Conservation (phyloP, 352 stramenopile species). For the Elongisporangium anandrum region DNA sequence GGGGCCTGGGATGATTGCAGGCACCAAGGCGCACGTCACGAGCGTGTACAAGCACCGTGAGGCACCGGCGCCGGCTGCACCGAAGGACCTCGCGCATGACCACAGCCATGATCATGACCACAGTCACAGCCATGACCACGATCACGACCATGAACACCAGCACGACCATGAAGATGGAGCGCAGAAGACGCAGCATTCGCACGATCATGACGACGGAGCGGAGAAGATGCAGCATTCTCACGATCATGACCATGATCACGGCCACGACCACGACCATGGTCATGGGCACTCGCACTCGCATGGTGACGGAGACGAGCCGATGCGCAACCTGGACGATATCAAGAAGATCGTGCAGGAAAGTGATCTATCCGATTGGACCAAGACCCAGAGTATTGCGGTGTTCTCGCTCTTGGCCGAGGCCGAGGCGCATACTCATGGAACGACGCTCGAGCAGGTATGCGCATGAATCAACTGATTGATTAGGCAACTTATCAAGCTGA, state of each 20-base stretch:
- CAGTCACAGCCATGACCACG: constrained; percentile 12
- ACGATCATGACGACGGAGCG: constrained; percentile 1
- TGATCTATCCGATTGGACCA: constrained; percentile 85
- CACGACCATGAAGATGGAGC: constrained; percentile 11
- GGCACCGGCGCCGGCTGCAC: constrained; percentile 20
- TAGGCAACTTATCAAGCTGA: not conserved
- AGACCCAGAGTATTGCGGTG: constrained; percentile 83
- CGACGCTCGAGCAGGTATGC: constrained; percentile 57
- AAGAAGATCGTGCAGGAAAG: constrained; percentile 75
- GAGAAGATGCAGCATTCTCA: constrained; percentile 13
- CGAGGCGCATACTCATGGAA: constrained; percentile 93
- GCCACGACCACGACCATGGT: constrained; percentile 31
- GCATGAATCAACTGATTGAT: not conserved
- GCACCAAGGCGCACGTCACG: constrained; percentile 82
- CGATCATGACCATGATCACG: constrained; percentile 23
- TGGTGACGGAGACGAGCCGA: constrained; percentile 44
- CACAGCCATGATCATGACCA: constrained; percentile 14
- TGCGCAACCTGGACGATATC: constrained; percentile 92
- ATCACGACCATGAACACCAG: constrained; percentile 7
- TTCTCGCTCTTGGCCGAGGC: constrained; percentile 92
- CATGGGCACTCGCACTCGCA: constrained; percentile 29
- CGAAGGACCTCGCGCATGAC: not conserved
- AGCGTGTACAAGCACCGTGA: constrained; percentile 85
- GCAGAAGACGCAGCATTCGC: constrained; percentile 7
- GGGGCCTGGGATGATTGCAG: constrained; percentile 86